Evolutionary conservation across 2,329 filamentous ascomycete species (phyloP), one percentile per base, ranked within the genome.

Genomic region (Paradendryphiella salina): DNA sequence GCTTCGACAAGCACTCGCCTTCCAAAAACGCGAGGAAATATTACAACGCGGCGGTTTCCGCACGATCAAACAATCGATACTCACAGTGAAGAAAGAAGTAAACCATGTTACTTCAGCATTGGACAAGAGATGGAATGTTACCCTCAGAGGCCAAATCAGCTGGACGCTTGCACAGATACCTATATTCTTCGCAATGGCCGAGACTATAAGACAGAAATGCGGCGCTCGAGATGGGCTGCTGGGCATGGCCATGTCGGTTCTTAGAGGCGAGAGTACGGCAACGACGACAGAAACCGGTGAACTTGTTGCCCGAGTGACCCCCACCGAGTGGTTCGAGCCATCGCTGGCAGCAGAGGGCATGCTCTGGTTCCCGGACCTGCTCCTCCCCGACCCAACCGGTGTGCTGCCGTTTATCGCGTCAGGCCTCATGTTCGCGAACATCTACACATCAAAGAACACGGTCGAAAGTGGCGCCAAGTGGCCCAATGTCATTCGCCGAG

Each of bases 361-460:
- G 3, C 72, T 84, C 1, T 87, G 83, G 83, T 85, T 85, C 48
- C 76, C 78, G 1, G 76, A 86, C 63, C 76, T 87, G 11, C 70
- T 82, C 4, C 61, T 75, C 0, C 71, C 80, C 7, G 84, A 86
- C 58, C 75, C 82, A 0, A 76, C 76, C 2, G 69, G 78, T 2
- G 57, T 75, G 2, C 72, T 85, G 1, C 81, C 82, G 0, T 72
- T 77, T 33, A 50, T 78, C 3, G 71, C 83, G 17, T 78, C 77
- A 0, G 73, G 68, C 0, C 71, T 77, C 4, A 78, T 84, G 50
- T 66, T 83, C 13, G 54, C 75, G 6, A 82, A 81, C 54, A 66
- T 83, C 7, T 71, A 64, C 41, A 52, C 59, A 8, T 54, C 57
- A 10, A 68, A 63, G 5, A 66, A 66, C 29, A 60, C 52, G 1